Evolutionary conservation across 768 basidiomycete genomes (phyloP).

Genomic region (Rhizopogon vesiculosus): DNA sequence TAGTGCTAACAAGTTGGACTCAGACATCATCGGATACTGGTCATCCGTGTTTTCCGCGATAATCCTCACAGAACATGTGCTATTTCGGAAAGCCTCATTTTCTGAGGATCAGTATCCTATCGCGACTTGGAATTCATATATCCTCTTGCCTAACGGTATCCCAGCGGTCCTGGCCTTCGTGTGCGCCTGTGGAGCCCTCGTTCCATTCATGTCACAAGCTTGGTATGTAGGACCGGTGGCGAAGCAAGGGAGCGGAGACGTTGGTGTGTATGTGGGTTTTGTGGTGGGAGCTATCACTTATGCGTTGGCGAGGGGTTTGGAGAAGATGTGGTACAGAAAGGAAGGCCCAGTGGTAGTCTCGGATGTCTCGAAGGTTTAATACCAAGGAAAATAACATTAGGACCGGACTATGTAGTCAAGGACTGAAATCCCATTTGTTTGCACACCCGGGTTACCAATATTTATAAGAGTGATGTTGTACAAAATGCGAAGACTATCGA

Average conservation of each 20-base stretch:
- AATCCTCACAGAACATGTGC: conserved; percentile 38
- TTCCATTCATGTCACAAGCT: conserved; percentile 48
- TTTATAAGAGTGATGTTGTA: too few relatives aligned
- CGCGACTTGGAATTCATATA: conserved; percentile 30
- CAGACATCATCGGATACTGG: conserved; percentile 45
- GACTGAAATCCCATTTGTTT: too few relatives aligned
- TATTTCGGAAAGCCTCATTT: conserved; percentile 35
- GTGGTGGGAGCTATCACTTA: conserved; percentile 29
- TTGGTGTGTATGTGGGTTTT: conserved; percentile 40
- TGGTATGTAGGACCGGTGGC: conserved; percentile 52
- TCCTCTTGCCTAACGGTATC: conserved; percentile 33
- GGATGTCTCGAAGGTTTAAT: too few relatives aligned
- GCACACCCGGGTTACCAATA: too few relatives aligned
- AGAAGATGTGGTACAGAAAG: conserved; percentile 14
- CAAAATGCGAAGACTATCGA: too few relatives aligned
- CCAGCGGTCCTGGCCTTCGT: conserved; percentile 38
- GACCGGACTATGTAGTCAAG: too few relatives aligned
- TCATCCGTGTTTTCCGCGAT: conserved; percentile 31
- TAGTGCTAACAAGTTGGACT: too few relatives aligned
- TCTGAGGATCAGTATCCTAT: conserved; percentile 30
- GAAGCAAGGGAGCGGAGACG: conserved; percentile 38
- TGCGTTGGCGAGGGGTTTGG: conserved; percentile 22
- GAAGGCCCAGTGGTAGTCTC: not conserved
- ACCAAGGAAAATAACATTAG: too few relatives aligned
- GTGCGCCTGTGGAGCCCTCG: conserved; percentile 33